A percentile compares a stretch with the other conserved stretches of the same genome.
phyloP scores from a whole-genome alignment of 768 basidiomycete genomes.

The Pholiota molesta region DNA sequence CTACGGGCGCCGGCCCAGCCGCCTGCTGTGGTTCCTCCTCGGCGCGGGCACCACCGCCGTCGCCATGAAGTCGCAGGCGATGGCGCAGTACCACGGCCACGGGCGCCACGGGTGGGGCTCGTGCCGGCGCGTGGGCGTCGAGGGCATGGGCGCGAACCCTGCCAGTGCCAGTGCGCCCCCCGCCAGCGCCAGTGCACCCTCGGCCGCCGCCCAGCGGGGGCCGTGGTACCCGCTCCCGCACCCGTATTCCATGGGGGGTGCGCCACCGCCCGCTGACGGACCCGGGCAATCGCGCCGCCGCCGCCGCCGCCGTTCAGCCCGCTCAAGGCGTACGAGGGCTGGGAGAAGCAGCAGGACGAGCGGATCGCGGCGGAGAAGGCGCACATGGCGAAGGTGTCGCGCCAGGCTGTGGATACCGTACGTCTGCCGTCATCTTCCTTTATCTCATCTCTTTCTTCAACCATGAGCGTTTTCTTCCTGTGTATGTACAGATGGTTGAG shows the following conservation, averaged over 20 bases:
- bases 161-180: neutral
- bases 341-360: constrained; percentile 17
- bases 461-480: no score
- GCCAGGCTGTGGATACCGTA: constrained; percentile 55
- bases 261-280: neutral
- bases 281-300: neutral
- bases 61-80: constrained; percentile 45
- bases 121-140: constrained; percentile 25
- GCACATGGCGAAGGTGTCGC: constrained; percentile 45
- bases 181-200: neutral
- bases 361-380: constrained; percentile 47
- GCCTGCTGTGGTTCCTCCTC: constrained; percentile 69
- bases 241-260: neutral
- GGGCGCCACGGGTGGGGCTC: constrained; percentile 23
- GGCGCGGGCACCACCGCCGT: constrained; percentile 53
- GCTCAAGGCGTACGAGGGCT: constrained; percentile 6
- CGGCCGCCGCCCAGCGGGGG: neutral
- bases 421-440: constrained; percentile 2
- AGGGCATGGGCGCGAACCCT: neutral
- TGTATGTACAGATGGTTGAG: constrained; percentile 51
- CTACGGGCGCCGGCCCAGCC: constrained; percentile 45
- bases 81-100: constrained; percentile 30
- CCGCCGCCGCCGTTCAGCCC: neutral
- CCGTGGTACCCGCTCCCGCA: constrained; percentile 3
- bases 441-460: neutral